Conservation (phyloP, 2,329 filamentous ascomycete genomes). For the Stemphylium vesicarium region DNA sequence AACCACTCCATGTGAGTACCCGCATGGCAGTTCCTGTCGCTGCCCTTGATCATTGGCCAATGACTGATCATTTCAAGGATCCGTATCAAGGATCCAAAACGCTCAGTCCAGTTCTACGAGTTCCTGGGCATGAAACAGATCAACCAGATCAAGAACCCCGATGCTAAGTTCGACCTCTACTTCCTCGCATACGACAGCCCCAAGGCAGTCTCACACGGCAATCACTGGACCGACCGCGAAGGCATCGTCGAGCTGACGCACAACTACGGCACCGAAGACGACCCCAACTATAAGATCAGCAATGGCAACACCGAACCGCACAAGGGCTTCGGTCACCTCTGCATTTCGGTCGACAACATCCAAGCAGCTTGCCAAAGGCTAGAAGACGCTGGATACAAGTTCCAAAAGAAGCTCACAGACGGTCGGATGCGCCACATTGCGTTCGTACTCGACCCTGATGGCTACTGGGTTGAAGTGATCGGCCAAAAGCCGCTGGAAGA, state of each 20-base stretch:
- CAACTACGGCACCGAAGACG: slow-evolving; percentile 87
- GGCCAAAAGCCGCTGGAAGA: slow-evolving; percentile 73
- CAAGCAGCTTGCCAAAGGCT: slow-evolving; percentile 89
- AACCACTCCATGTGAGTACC: slow-evolving; percentile 62
- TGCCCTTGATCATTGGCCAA: slow-evolving; percentile 7
- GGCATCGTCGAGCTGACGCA: slow-evolving; percentile 86
- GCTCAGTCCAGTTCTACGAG: slow-evolving; percentile 87
- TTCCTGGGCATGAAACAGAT: slow-evolving; percentile 87
- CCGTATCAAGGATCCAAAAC: slow-evolving; percentile 91
- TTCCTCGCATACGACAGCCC: slow-evolving; percentile 89
- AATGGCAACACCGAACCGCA: slow-evolving; percentile 94
- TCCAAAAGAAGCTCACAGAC: slow-evolving; percentile 93
- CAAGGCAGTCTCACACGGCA: slow-evolving; percentile 73
- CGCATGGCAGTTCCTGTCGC: slow-evolving; percentile 9
- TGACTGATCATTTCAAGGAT: slow-evolving; percentile 48
- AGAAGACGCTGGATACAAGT: slow-evolving; percentile 87
- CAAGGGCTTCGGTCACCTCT: slow-evolving; percentile 84
- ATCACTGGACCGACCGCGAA: slow-evolving; percentile 80
- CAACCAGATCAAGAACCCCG: slow-evolving; percentile 80
- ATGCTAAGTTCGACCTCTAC: slow-evolving; percentile 93
- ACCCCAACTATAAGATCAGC: slow-evolving; percentile 78
- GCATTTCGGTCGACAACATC: slow-evolving; percentile 71
- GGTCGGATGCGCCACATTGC: slow-evolving; percentile 77
- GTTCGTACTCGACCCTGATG: slow-evolving; percentile 87
- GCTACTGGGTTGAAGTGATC: slow-evolving; percentile 75